These are phyloP conservation scores for Colletotrichum cordylinicola DNA, from an alignment of 2,329 filamentous ascomycete species.

Conservation along the genomic window DNA sequence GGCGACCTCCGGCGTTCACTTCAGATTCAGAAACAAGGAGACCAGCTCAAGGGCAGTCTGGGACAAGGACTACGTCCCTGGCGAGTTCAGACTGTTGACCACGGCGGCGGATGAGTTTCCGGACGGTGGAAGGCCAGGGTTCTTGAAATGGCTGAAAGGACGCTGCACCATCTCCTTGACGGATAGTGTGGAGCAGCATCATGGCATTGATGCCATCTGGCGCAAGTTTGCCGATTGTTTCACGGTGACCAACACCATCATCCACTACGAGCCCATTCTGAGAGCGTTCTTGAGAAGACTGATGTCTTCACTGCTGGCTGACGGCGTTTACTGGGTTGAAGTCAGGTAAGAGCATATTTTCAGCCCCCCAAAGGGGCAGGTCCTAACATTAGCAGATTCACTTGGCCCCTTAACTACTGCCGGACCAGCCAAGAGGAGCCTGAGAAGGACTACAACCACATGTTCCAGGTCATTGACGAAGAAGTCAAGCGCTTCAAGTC, in stretches of 20 bases:
- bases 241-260: constrained; percentile 68
- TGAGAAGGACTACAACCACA: constrained; percentile 66
- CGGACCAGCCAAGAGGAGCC: constrained; percentile 61
- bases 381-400: constrained; percentile 47
- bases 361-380: not conserved
- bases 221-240: constrained; percentile 75
- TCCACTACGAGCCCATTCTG: constrained; percentile 86
- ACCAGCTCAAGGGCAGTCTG: constrained; percentile 55
- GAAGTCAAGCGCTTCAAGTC: constrained; percentile 75
- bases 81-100: constrained; percentile 56
- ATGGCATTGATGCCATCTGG: constrained; percentile 82
- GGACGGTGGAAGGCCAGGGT: constrained; percentile 67
- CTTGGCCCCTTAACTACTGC: constrained; percentile 71
- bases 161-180: constrained; percentile 71
- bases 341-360: constrained; percentile 46
- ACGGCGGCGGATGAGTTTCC: constrained; percentile 74
- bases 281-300: constrained; percentile 72
- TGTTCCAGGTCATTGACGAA: constrained; percentile 73
- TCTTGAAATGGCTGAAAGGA: constrained; percentile 73
- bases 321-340: constrained; percentile 81
- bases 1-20: constrained; percentile 58
- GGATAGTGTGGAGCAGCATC: constrained; percentile 76
- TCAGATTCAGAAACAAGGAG: constrained; percentile 55
- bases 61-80: constrained; percentile 62
- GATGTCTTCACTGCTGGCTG: constrained; percentile 68